Conservation (phyloP, 2,329 filamentous ascomycete species). For the Pseudocercospora musae region DNA sequence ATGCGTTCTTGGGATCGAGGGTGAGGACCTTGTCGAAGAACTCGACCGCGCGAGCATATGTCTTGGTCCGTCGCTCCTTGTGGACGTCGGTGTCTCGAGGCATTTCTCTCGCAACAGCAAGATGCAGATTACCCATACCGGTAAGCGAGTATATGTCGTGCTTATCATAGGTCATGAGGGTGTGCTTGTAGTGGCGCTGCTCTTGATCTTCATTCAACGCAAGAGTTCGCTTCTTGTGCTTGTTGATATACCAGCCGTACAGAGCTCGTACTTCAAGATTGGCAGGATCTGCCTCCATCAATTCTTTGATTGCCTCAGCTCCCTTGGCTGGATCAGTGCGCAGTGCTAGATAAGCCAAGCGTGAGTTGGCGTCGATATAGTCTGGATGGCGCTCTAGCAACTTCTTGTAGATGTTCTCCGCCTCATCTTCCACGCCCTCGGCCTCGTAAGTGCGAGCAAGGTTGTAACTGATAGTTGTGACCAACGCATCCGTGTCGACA, state of each 20-base stretch:
- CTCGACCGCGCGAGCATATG: conserved; percentile 88
- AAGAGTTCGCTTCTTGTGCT: conserved; percentile 74
- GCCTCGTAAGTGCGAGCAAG: conserved; percentile 90
- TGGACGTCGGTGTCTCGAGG: conserved; percentile 83
- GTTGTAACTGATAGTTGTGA: conserved; percentile 97
- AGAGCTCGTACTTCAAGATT: conserved; percentile 90
- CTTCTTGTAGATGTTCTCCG: conserved; percentile 82
- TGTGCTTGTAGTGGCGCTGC: conserved; percentile 93
- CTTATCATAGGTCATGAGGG: conserved; percentile 89
- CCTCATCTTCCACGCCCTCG: conserved; percentile 74
- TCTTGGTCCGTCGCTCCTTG: conserved; percentile 82
- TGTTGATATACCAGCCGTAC: conserved; percentile 93
- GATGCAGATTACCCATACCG: conserved; percentile 94
- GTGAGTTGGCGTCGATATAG: conserved; percentile 86
- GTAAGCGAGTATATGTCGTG: conserved; percentile 96
- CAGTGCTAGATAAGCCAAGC: conserved; percentile 85
- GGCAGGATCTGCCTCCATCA: conserved; percentile 77
- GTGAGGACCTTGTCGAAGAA: conserved; percentile 98
- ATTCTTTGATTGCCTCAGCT: conserved; percentile 76
- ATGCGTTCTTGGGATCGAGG: conserved; percentile 91
- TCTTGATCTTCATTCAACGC: conserved; percentile 88
- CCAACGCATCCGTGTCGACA: conserved; percentile 80
- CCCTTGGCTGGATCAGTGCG: conserved; percentile 78
- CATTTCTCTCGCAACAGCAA: conserved; percentile 89
- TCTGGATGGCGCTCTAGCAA: conserved; percentile 77